Percentiles rank a stretch among this genome's conserved stretches.
Conservation (phyloP, 2,329 filamentous ascomycete genomes). For the Cladorrhinum sp. region DNA sequence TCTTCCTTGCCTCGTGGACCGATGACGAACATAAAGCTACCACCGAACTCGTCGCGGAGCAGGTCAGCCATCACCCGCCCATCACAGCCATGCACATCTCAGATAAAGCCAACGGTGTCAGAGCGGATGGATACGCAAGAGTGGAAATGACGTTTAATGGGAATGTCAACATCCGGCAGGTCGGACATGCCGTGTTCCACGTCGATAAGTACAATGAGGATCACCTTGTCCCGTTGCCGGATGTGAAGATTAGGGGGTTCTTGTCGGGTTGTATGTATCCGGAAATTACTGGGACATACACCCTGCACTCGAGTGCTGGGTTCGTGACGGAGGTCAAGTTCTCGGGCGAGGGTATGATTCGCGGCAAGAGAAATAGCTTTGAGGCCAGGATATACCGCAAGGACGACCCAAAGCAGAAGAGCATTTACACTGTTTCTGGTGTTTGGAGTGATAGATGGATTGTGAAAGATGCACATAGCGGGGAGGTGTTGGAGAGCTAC, state of each 20-base stretch:
- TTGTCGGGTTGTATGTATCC: slow-evolving; percentile 47
- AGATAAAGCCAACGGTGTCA: slow-evolving; percentile 42
- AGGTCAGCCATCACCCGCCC: slow-evolving; percentile 53
- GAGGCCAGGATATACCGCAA: slow-evolving; percentile 41
- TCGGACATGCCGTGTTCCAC: slow-evolving; percentile 48
- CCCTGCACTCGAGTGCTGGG: slow-evolving; percentile 44
- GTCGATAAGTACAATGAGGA: slow-evolving; percentile 49
- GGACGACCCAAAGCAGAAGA: slow-evolving; percentile 34
- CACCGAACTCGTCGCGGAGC: slow-evolving; percentile 41
- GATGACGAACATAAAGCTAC: slow-evolving; percentile 29
- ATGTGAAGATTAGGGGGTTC: slow-evolving; percentile 47
- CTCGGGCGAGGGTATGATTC: slow-evolving; percentile 43
- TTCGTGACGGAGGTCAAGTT: slow-evolving; percentile 47
- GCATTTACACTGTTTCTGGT: slow-evolving; percentile 39
- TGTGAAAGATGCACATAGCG: slow-evolving; percentile 33
- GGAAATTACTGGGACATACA: slow-evolving; percentile 45
- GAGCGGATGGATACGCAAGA: slow-evolving; percentile 49
- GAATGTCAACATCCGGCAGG: slow-evolving; percentile 47
- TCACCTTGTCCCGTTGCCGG: slow-evolving; percentile 47
- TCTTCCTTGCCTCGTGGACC: slow-evolving; percentile 44
- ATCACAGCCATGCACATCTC: slow-evolving; percentile 51
- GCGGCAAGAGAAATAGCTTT: slow-evolving; percentile 47
- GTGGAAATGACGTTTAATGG: slow-evolving; percentile 52
- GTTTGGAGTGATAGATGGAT: slow-evolving; percentile 44
- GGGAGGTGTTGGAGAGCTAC: slow-evolving; percentile 36